Percentiles rank a stretch among this genome's conserved stretches.
Evolutionary conservation across 2,329 filamentous ascomycete genomes (phyloP).

Genomic region (Aspergillus sp.): DNA sequence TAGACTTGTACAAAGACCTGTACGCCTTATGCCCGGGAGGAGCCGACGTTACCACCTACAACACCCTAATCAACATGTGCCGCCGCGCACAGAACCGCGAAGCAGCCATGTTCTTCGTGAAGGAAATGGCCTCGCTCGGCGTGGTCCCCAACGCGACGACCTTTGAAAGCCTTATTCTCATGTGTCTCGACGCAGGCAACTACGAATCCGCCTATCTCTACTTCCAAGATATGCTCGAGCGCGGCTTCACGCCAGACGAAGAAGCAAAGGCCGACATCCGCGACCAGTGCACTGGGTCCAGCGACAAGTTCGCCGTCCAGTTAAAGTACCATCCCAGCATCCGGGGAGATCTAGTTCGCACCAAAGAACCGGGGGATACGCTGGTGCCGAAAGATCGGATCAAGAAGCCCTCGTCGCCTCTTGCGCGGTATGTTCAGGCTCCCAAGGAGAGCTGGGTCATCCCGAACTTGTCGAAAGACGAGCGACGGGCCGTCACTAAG

Average conservation of each 20-base stretch:
- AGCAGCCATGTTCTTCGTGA: conserved; percentile 54
- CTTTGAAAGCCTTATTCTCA: conserved; percentile 56
- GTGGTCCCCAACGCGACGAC: conserved; percentile 52
- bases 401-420: neutral
- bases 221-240: conserved; percentile 29
- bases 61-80: conserved; percentile 51
- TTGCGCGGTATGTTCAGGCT: neutral
- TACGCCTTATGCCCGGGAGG: conserved; percentile 45
- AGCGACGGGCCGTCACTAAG: conserved; percentile 12
- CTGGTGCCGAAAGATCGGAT: neutral
- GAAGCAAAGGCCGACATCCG: conserved; percentile 22
- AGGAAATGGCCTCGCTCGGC: conserved; percentile 54
- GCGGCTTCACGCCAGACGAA: conserved; percentile 20
- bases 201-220: conserved; percentile 34
- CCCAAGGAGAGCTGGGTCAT: neutral
- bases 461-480: conserved; percentile 6
- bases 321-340: conserved; percentile 26
- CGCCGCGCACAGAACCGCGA: conserved; percentile 41
- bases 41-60: conserved; percentile 49
- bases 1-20: conserved; percentile 57
- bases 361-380: neutral
- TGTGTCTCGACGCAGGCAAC: conserved; percentile 43
- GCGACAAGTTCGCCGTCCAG: conserved; percentile 24
- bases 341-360: conserved; percentile 5
- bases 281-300: conserved; percentile 20